Conservation (phyloP, 148 eudicot species). For the Rhododendron williamsianum region DNA sequence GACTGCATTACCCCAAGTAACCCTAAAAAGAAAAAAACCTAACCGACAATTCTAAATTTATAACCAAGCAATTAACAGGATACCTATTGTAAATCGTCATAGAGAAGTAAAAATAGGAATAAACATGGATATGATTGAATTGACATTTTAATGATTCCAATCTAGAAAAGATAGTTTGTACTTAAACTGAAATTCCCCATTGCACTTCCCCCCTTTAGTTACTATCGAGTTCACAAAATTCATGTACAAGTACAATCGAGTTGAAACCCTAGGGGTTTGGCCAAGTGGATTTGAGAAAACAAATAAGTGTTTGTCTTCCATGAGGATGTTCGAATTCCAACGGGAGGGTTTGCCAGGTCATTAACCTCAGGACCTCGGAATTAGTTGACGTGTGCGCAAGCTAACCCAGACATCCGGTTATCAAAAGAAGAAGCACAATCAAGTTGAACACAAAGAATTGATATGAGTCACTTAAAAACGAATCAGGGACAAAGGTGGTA, state of each 20-base stretch:
- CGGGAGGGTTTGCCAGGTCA: background rate
- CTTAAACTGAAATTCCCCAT: background rate
- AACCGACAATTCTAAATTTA: background rate
- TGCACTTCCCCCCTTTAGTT: background rate
- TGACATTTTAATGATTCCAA: background rate
- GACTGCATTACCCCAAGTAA: background rate
- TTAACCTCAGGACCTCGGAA: no score
- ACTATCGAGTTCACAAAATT: background rate
- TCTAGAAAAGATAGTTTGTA: background rate
- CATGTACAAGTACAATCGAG: background rate
- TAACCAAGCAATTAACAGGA: background rate
- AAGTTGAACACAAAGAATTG: background rate
- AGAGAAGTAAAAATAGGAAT: background rate
- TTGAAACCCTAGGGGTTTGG: background rate
- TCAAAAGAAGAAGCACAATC: background rate
- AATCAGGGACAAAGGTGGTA: background rate
- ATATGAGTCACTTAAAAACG: background rate
- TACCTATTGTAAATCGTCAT: background rate
- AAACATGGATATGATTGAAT: background rate
- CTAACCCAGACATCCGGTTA: background rate
- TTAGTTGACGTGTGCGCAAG: background rate
- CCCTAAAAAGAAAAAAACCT: background rate
- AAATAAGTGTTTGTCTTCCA: no score
- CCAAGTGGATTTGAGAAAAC: background rate
- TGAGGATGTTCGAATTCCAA: background rate